Evolutionary conservation across 768 basidiomycete genomes (phyloP).

Genomic region (Boletus eberwhitei): DNA sequence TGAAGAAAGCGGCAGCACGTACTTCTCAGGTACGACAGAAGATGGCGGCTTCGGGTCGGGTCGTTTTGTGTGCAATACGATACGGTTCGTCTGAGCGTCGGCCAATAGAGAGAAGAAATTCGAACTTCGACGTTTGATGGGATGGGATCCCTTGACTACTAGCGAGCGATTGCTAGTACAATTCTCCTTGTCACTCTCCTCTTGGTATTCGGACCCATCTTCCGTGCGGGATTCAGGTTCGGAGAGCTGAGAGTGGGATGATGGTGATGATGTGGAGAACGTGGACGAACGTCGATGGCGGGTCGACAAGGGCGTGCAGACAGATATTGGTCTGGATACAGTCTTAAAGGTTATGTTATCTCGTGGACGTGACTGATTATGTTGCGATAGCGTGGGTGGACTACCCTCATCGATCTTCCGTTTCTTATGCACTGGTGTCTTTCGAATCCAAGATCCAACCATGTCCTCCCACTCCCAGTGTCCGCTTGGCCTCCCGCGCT

Average conservation of each 20-base stretch:
- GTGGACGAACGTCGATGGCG: background rate
- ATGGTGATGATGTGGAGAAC: constrained; percentile 9
- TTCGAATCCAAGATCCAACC: constrained; percentile 44
- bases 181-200: constrained; percentile 24
- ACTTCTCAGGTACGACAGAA: constrained; percentile 18
- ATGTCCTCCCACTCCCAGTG: constrained; percentile 51
- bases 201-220: constrained; percentile 22
- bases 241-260: constrained; percentile 7
- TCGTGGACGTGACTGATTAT: background rate
- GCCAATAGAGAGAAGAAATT: constrained; percentile 40
- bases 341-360: background rate
- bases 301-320: background rate
- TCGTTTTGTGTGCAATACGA: constrained; percentile 31
- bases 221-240: constrained; percentile 15
- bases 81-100: constrained; percentile 37
- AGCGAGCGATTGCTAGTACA: constrained; percentile 4
- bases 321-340: background rate
- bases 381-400: background rate
- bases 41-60: background rate
- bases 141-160: constrained; percentile 5
- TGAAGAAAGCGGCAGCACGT: constrained; percentile 2
- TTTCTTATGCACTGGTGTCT: constrained; percentile 32
- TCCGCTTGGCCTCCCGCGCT: constrained; percentile 19
- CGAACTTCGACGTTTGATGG: constrained; percentile 19
- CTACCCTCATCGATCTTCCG: constrained; percentile 8